phyloP scores from a whole-genome alignment of 345 rosid genomes.

The Euphorbia tirucalli region DNA sequence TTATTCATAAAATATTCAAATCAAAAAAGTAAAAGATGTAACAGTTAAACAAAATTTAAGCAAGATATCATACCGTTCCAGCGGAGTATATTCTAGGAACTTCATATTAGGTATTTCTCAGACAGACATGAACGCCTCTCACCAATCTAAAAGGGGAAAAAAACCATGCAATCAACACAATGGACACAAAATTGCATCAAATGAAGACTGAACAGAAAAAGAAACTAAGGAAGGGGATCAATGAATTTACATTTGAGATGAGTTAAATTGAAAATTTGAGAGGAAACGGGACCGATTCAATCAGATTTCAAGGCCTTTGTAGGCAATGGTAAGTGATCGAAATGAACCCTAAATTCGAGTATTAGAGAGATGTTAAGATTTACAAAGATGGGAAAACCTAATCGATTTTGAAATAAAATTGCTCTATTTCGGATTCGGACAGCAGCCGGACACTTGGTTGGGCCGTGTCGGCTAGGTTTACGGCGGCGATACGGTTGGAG shows the following conservation, averaged over 20 bases:
- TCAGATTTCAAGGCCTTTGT: neutral
- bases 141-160: conserved; percentile 4
- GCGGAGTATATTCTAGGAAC: conserved; percentile 83
- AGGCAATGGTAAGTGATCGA: neutral
- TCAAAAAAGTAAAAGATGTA: neutral
- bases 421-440: too few species aligned
- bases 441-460: too few species aligned
- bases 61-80: conserved; percentile 42
- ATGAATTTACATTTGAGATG: neutral
- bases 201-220: neutral
- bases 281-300: neutral
- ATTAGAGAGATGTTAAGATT: neutral
- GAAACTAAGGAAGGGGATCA: neutral
- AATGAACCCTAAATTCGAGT: conserved; percentile 12
- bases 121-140: neutral
- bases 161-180: neutral
- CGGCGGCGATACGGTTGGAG: too few species aligned
- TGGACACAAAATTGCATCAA: neutral
- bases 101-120: conserved; percentile 43
- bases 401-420: neutral
- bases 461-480: too few species aligned
- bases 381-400: neutral
- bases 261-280: neutral
- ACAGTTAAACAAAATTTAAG: neutral
- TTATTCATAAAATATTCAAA: neutral